These are phyloP conservation scores for Phytopythium sindhum DNA, from an alignment of 352 stramenopile species.

Conservation along the genomic window DNA sequence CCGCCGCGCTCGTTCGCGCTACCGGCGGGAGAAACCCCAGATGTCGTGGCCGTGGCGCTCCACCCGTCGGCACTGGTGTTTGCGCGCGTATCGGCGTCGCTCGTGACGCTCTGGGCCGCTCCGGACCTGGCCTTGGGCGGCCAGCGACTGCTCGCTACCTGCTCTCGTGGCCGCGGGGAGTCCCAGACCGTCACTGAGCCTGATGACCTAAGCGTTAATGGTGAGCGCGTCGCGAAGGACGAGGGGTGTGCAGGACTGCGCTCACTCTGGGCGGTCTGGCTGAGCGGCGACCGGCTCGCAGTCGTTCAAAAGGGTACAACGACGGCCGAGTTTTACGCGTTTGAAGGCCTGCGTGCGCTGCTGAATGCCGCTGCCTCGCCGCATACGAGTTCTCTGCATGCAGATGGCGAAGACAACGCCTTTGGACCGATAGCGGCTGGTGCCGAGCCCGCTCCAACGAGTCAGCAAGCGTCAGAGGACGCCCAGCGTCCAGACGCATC, in stretches of 20 bases:
- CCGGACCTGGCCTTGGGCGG: slow-evolving; percentile 22
- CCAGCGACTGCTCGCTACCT: slow-evolving; percentile 34
- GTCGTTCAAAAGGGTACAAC: slow-evolving; percentile 58
- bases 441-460: background rate
- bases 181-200: slow-evolving; percentile 16
- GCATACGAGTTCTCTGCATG: background rate
- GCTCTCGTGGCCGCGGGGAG: slow-evolving; percentile 23
- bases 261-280: slow-evolving; percentile 53
- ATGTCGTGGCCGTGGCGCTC: slow-evolving; percentile 47
- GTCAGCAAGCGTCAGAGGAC: background rate
- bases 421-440: background rate
- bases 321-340: slow-evolving; percentile 68
- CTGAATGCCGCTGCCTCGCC: slow-evolving; percentile 15
- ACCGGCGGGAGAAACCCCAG: slow-evolving; percentile 29
- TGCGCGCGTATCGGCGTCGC: slow-evolving; percentile 43
- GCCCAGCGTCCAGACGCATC: background rate
- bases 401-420: slow-evolving; percentile 2
- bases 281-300: slow-evolving; percentile 48
- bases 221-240: background rate
- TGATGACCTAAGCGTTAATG: background rate
- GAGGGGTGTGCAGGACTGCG: slow-evolving; percentile 21
- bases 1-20: slow-evolving; percentile 60
- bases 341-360: slow-evolving; percentile 42
- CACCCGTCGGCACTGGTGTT: slow-evolving; percentile 51
- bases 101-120: slow-evolving; percentile 50